phyloP scores from a whole-genome alignment of 1,139 yeast genomes.

The Lizanozyma gosingica region DNA sequence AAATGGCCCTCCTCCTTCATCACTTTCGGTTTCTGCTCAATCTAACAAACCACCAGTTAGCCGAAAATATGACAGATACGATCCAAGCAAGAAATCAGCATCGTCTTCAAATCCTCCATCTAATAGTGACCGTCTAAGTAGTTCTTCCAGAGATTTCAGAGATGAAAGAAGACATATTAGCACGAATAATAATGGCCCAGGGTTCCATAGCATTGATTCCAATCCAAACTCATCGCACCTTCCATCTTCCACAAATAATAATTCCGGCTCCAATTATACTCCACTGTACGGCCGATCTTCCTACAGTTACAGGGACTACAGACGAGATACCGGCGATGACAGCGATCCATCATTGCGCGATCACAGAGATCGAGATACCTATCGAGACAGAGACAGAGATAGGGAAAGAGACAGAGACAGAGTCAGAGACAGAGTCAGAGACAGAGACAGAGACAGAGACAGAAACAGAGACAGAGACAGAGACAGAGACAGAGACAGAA shows the following conservation, averaged over 20 bases:
- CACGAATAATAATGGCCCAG: background rate
- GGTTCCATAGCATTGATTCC: background rate
- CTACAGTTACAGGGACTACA: background rate
- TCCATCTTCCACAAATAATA: no score
- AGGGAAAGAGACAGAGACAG: background rate
- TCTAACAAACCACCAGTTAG: conserved; percentile 6
- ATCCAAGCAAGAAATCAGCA: conserved; percentile 1
- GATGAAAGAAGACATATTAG: conserved; percentile 2
- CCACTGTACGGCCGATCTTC: background rate
- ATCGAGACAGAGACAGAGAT: background rate
- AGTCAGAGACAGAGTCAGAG: background rate
- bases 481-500: background rate
- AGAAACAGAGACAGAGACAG: background rate
- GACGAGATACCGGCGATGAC: background rate
- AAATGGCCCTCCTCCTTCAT: background rate
- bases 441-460: background rate
- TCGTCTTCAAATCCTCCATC: background rate
- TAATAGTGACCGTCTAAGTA: background rate
- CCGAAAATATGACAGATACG: conserved; percentile 9
- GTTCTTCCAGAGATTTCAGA: conserved; percentile 1
- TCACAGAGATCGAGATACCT: background rate
- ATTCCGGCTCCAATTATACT: background rate
- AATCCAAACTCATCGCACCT: no score
- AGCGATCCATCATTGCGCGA: background rate
- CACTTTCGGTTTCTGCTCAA: background rate